Evolutionary conservation across 257 asterid species (phyloP), one percentile per base, ranked within the genome.

Genomic region (Nemophila menziesii): DNA sequence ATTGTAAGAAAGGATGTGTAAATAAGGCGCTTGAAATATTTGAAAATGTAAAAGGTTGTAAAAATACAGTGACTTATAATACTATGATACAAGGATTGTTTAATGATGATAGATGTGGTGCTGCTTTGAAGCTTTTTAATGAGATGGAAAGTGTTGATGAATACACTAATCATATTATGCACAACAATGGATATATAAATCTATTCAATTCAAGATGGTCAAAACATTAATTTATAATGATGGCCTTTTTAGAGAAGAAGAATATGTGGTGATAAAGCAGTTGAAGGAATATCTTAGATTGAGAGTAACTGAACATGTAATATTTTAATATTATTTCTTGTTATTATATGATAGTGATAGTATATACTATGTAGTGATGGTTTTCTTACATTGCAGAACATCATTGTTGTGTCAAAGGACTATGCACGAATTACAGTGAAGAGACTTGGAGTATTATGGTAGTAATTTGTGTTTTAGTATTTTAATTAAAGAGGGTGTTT

Each of bases 251-350:
- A n/a, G n/a, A n/a, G n/a, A n/a, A 89, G 56, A 80, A 70, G 64
- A 78, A 70, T 72, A 75, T 80, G 79, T 75, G 92, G 89, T 40
- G 94, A 84, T 50, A 84, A 78, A 75, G 93, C 95, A 29, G 92
- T 90, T 39, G 92, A 78, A 43, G 97, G n/a, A n/a, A n/a, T n/a
- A 89, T 57, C 89, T 89, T 55, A 73, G 65, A 58, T 73, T 78
- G 36, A 78, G 97, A 75, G 95, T 89, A 5, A 89, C 80, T 48
- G 95, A 84, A 60, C 97, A 89, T 62, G 97, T 89, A 80, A 73
- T 48, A 58, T 22, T 49, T 6, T 10, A 33, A 19, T 21, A 10
- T n/a, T 16, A 43, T 8, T n/a, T n/a, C n/a, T n/a, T n/a, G n/a
- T n/a, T n/a, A n/a, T n/a, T n/a, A n/a, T n/a, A n/a, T n/a, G n/a